These are phyloP conservation scores for Noccaea caerulescens DNA, from an alignment of 345 rosid species.

Conservation along the genomic window DNA sequence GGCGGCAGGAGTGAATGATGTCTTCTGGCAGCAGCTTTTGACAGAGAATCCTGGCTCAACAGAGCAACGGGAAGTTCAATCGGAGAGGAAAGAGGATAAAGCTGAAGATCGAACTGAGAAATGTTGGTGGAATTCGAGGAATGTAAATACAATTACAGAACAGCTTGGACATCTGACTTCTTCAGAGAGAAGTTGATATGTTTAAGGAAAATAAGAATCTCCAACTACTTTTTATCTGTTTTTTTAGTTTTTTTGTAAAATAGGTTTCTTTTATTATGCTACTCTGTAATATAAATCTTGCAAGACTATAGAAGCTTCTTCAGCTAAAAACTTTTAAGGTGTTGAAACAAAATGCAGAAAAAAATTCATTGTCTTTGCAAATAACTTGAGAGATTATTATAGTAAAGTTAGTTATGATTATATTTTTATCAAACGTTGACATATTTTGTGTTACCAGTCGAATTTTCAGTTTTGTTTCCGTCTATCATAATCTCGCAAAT, in stretches of 20 bases:
- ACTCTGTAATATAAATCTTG: too few species aligned
- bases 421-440: constrained; percentile 3
- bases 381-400: too few species aligned
- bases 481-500: neutral
- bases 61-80: constrained; percentile 66
- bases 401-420: too few species aligned
- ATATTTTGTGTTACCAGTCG: neutral
- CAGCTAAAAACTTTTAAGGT: too few species aligned
- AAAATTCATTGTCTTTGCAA: too few species aligned
- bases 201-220: neutral
- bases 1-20: constrained; percentile 76
- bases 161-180: constrained; percentile 88
- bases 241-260: constrained; percentile 29
- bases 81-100: constrained; percentile 60
- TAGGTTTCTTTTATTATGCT: neutral
- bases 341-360: too few species aligned
- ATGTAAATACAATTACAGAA: constrained; percentile 77
- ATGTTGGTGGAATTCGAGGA: constrained; percentile 67
- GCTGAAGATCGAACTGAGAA: constrained; percentile 38
- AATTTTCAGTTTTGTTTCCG: neutral
- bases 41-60: constrained; percentile 89
- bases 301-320: too few species aligned
- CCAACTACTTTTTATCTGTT: constrained; percentile 5
- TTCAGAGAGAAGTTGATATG: constrained; percentile 69
- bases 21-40: constrained; percentile 95